Evolutionary conservation across 805 yeast genomes (phyloP), one percentile per base, ranked within the genome.

Genomic region (Blastobotrys muscicola): DNA sequence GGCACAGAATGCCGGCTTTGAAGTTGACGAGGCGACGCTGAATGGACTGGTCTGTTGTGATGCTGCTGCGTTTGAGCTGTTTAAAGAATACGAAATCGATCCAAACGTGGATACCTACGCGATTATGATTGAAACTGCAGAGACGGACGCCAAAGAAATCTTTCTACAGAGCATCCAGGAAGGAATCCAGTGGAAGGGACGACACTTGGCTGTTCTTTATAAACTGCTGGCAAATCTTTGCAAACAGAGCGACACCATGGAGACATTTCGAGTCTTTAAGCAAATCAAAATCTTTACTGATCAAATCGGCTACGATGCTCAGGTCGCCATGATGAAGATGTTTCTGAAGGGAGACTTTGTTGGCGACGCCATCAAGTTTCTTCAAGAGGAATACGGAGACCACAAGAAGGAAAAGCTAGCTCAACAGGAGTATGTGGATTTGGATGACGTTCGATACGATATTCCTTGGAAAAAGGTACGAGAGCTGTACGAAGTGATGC

Each of bases 181-280:
- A 23, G 75, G 72, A 31, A 64, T 68, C 4, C 65, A 66, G 23
- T 75, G 80, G 78, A 64, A 60, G 29, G 56, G 11, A 52, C 51
- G 45, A 5, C 46, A 51, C 33, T 36, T 45, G 9, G 26, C 38
- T 3, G 49, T 52, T 4, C 52, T 67, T 15, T 57, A 55, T 40
- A 52, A 56, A 13, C 53, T 67, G 33, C 46, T 66, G 8, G 51
- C 51, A 2, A 53, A 57, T 2, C 38, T 65, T 26, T 55, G 64
- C 14, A 39, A 49, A 11, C 33, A 29, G n/a, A 49, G 46, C 2
- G 60, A 62, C 30, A 56, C 57, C 1, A 38, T 45, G 3, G 47
- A 50, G 5, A 59, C 54, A 0, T 55, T 65, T 45, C 58, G 62
- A 15, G 57, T 66, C 31, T 72, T 73, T 45, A 63, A 67, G 44